Percentiles rank a stretch among this genome's conserved stretches.
phyloP scores from a whole-genome alignment of 345 rosid species.

The Leavenworthia alabamica region DNA sequence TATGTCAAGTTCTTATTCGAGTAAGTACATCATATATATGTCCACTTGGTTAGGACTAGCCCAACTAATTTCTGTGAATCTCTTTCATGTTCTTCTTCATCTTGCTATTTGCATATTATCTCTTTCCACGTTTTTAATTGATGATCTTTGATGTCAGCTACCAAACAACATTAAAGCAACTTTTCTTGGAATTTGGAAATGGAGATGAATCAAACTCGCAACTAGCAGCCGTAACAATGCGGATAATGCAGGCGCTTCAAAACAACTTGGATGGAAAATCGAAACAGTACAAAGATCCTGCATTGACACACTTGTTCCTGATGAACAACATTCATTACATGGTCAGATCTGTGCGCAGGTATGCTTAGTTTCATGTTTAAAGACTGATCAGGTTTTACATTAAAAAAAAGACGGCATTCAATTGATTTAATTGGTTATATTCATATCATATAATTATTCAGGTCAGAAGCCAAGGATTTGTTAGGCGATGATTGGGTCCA shows the following conservation, averaged over 20 bases:
- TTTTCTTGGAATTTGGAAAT: constrained; percentile 84
- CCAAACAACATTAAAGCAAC: constrained; percentile 89
- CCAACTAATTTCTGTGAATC: background rate
- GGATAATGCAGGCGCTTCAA: constrained; percentile 99
- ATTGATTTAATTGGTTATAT: background rate
- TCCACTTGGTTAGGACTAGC: background rate
- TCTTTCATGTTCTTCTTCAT: background rate
- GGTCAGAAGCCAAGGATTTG: constrained; percentile 98
- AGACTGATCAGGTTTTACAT: background rate
- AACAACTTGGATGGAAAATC: constrained; percentile 91
- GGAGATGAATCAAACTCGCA: constrained; percentile 61
- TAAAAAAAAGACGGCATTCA: background rate
- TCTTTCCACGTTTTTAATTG: background rate
- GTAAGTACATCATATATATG: constrained; percentile 41
- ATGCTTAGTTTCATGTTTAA: constrained; percentile 16
- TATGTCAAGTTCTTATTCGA: constrained; percentile 94
- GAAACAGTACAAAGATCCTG: constrained; percentile 86
- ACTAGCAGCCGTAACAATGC: constrained; percentile 82
- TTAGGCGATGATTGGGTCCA: constrained; percentile 99
- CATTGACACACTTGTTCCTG: constrained; percentile 86
- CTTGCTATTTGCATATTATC: background rate
- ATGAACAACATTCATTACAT: constrained; percentile 99
- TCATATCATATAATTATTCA: constrained; percentile 27
- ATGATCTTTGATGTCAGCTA: constrained; percentile 52
- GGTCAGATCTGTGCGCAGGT: constrained; percentile 99